phyloP scores from a whole-genome alignment of 345 rosid genomes.

The Bretschneidera sinensis region DNA sequence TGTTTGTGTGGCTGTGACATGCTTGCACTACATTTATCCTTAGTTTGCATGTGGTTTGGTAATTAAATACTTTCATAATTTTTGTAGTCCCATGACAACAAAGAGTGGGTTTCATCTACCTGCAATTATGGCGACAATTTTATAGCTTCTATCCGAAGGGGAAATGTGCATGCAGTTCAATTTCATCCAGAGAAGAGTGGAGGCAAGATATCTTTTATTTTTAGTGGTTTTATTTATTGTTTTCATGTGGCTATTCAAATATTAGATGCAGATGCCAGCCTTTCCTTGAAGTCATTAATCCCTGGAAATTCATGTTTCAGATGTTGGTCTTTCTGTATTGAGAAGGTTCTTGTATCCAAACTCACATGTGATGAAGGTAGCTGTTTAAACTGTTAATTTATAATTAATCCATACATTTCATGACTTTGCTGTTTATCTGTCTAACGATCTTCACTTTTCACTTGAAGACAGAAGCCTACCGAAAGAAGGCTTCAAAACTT shows the following conservation, averaged over 20 bases:
- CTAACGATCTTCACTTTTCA: slow-evolving; percentile 48
- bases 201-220: slow-evolving; percentile 42
- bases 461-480: slow-evolving; percentile 68
- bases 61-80: slow-evolving; percentile 6
- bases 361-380: slow-evolving; percentile 50
- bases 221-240: slow-evolving; percentile 6
- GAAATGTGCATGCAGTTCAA: slow-evolving; percentile 96
- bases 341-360: slow-evolving; percentile 74
- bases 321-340: slow-evolving; percentile 88
- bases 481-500: slow-evolving; percentile 75
- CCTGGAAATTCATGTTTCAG: slow-evolving; percentile 43
- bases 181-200: slow-evolving; percentile 99
- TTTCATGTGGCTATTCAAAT: slow-evolving; percentile 4
- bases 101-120: slow-evolving; percentile 88
- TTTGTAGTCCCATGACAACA: slow-evolving; percentile 62
- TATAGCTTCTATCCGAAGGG: slow-evolving; percentile 83
- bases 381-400: slow-evolving; percentile 18
- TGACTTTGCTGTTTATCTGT: slow-evolving; percentile 16
- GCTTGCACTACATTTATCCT: neutral
- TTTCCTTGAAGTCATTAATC: slow-evolving; percentile 7
- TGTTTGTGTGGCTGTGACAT: slow-evolving; percentile 1
- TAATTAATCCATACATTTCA: slow-evolving; percentile 6
- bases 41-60: slow-evolving; percentile 12
- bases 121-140: slow-evolving; percentile 78
- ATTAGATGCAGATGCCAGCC: slow-evolving; percentile 1